Conservation (phyloP, 805 yeast species). For the Candida tammaniensis region DNA sequence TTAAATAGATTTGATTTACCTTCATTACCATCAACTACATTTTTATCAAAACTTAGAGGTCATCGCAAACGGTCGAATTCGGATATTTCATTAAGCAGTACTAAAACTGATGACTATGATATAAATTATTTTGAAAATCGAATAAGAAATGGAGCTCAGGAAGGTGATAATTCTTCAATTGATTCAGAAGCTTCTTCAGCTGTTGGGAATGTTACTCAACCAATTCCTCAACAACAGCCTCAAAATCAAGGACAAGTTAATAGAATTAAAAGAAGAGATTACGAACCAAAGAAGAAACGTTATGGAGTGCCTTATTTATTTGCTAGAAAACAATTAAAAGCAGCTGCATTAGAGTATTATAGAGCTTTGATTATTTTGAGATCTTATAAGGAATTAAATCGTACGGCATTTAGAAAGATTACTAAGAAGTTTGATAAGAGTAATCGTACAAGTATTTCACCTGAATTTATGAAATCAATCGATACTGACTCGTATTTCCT, state of each 20-base stretch:
- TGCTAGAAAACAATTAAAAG: constrained; percentile 66
- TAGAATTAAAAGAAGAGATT: constrained; percentile 45
- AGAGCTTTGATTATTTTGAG: constrained; percentile 67
- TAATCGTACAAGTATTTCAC: constrained; percentile 42
- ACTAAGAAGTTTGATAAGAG: constrained; percentile 88
- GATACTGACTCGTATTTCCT: constrained; percentile 53
- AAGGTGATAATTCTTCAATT: constrained; percentile 2
- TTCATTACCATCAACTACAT: constrained; percentile 36
- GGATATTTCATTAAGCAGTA: constrained; percentile 12
- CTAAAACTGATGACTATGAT: constrained; percentile 20
- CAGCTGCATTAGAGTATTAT: constrained; percentile 70
- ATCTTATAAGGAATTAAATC: constrained; percentile 71
- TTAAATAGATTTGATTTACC: constrained; percentile 38
- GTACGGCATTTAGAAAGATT: constrained; percentile 87
- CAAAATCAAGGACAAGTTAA: constrained; percentile 19
- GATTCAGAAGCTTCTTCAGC: constrained; percentile 6
- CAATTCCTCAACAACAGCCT: not conserved
- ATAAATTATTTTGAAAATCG: constrained; percentile 35
- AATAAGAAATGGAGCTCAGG: constrained; percentile 31
- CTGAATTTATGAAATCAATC: constrained; percentile 54
- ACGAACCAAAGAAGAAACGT: constrained; percentile 30
- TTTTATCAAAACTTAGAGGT: constrained; percentile 18
- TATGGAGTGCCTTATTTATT: constrained; percentile 54
- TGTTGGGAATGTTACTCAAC: not conserved
- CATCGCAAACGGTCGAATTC: constrained; percentile 3